Percentiles rank a stretch among this genome's conserved stretches.
Evolutionary conservation across 257 asterid genomes (phyloP).

Genomic region (Paulownia fortunei): DNA sequence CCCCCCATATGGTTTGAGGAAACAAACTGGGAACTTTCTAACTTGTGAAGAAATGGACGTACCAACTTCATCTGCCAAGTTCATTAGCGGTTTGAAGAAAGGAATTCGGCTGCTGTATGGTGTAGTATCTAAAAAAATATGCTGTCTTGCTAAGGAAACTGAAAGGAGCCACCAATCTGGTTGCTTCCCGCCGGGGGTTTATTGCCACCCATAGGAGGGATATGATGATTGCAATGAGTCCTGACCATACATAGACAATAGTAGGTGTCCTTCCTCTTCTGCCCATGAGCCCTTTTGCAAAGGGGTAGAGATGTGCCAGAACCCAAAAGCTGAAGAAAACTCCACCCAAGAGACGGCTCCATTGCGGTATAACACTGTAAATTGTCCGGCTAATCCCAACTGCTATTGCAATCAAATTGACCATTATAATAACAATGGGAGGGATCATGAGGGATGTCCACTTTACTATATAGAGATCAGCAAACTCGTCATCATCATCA

Average conservation of each 20-base stretch:
- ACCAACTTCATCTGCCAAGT: background rate
- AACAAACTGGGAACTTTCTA: background rate
- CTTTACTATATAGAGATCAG: conserved; percentile 55
- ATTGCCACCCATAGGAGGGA: conserved; percentile 68
- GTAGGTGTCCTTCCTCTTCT: conserved; percentile 68
- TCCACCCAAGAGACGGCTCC: conserved; percentile 65
- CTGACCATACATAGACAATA: conserved; percentile 65
- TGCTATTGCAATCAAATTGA: conserved; percentile 56
- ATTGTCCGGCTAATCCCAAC: conserved; percentile 62
- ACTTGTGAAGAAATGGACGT: background rate
- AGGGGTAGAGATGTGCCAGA: conserved; percentile 66
- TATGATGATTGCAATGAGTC: conserved; percentile 58
- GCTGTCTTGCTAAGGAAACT: conserved; percentile 43
- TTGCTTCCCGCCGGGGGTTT: conserved; percentile 55
- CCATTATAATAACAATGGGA: conserved; percentile 61
- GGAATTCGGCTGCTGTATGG: too few relatives aligned
- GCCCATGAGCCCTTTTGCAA: conserved; percentile 71
- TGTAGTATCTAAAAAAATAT: too few relatives aligned
- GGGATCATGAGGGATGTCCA: conserved; percentile 73
- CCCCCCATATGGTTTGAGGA: background rate
- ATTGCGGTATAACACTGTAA: conserved; percentile 61
- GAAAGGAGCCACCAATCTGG: conserved; percentile 62
- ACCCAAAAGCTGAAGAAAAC: conserved; percentile 75
- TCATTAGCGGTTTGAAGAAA: too few relatives aligned
- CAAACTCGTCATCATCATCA: conserved; percentile 56